These are phyloP conservation scores for Globisporangium emineosum DNA, from an alignment of 352 stramenopile species.

Conservation along the genomic window DNA sequence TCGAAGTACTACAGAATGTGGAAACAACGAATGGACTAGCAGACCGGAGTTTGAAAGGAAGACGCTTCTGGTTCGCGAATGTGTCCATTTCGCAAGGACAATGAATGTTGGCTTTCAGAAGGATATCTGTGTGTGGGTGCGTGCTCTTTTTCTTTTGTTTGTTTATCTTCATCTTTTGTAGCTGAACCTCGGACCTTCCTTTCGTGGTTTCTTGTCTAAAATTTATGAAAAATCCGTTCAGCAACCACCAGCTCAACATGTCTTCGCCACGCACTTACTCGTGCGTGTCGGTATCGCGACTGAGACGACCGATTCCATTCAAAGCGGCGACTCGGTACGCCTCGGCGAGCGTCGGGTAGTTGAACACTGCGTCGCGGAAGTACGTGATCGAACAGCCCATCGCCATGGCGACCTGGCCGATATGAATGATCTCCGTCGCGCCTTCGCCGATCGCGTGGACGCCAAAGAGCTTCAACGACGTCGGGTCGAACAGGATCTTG, in stretches of 20 bases:
- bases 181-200: not conserved
- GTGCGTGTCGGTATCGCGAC: constrained; percentile 67
- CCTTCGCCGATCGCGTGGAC: constrained; percentile 89
- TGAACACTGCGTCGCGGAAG: constrained; percentile 90
- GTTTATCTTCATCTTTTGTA: not conserved
- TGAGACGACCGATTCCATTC: constrained; percentile 84
- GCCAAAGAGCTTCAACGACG: constrained; percentile 76
- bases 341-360: constrained; percentile 91
- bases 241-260: not conserved
- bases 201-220: constrained; percentile 6
- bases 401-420: constrained; percentile 87
- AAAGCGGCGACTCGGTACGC: constrained; percentile 87
- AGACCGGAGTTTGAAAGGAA: not conserved
- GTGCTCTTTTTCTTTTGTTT: not conserved
- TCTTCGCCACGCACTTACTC: constrained; percentile 23
- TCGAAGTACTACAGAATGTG: no score
- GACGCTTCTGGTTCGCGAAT: not conserved
- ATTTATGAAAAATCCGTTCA: constrained; percentile 17
- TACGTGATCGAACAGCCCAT: constrained; percentile 83
- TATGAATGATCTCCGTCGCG: constrained; percentile 91
- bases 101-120: no score
- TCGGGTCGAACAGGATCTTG: constrained; percentile 87
- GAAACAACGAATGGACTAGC: no score
- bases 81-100: not conserved
- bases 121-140: not conserved